Base-by-base conservation (phyloP, 495 filamentous ascomycete species). In the Penicillium maclennaniae region DNA sequence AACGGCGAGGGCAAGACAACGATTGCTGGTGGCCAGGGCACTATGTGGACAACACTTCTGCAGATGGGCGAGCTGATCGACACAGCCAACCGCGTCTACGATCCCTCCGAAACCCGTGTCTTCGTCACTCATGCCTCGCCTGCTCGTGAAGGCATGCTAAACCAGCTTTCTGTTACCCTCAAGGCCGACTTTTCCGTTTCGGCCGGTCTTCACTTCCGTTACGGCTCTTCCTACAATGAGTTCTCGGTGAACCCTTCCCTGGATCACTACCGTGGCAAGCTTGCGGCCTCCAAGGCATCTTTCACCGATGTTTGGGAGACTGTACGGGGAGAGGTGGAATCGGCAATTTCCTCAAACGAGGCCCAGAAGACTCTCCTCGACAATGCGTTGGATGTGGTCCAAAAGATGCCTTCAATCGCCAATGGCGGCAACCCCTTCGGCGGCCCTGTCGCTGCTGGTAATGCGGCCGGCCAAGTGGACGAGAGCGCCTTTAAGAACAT, bases 261-360 rank as follows among this genome's bases (percentile, higher is more conserved):
- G 45, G 95, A 99, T 63, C 93, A 97, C 71, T 99, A 99, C 70
- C 91, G 95, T 45, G 95, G 95, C 62, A 99, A 97, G 82, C 89
- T 99, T 38, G 92, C 95, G n/a, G 93, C 93, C 7, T 97, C 93
- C 21, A 97, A 97, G 72, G 92, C 95, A 1, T 96, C 92, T 0
- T 99, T 99, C 74, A 95, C 92, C 69, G 95, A 99, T 72, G 95
- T 99, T 7, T 99, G 95, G 95, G 95, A 99, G 71, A 99, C 95
- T 15, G 95, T 99, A 51, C 93, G 93, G 69, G 75, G 82, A 20
- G 95, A 99, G 66, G 95, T 99, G 6, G 87, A 96, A 70, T 87
- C 92, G 8, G 93, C 92, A 5, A 93, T 99, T 53, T 79, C 84
- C 26, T 86, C 93, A 62, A 97, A 96, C 65, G 89, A 96, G 54